A percentile compares a stretch with the other conserved stretches of the same genome.
Evolutionary conservation across 169 alveolate species (phyloP).

Genomic region (Perkinsus olseni): DNA sequence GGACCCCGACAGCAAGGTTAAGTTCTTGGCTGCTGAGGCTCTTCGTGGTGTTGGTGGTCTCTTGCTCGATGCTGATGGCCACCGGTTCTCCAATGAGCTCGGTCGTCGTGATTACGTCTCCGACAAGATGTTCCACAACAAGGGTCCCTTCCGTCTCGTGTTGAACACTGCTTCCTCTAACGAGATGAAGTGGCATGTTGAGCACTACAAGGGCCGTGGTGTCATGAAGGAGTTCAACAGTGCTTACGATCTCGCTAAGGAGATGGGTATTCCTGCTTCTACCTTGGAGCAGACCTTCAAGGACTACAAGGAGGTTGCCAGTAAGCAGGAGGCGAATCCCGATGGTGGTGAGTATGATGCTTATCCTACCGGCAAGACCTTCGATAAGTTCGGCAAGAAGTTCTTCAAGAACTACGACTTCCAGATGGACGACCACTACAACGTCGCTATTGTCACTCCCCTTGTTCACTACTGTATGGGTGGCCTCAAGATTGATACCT

Average conservation of each 20-base stretch:
- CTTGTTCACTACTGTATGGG: conserved; percentile 46
- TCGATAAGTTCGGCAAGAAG: conserved; percentile 23
- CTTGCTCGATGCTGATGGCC: conserved; percentile 41
- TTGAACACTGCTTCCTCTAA: conserved; percentile 29
- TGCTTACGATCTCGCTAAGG: conserved; percentile 21
- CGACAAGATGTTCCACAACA: conserved; percentile 39
- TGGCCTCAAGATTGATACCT: too few relatives aligned
- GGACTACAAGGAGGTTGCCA: conserved; percentile 35
- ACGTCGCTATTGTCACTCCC: conserved; percentile 40
- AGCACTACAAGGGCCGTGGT: conserved; percentile 19
- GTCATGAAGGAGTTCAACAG: conserved; percentile 25
- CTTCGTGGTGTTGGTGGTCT: conserved; percentile 52
- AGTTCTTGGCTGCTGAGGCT: conserved; percentile 44
- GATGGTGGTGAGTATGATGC: conserved; percentile 21
- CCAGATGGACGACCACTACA: conserved; percentile 20
- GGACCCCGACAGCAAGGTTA: conserved; percentile 23
- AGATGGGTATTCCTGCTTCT: conserved; percentile 9
- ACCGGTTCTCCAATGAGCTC: conserved; percentile 54
- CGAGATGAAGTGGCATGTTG: conserved; percentile 31
- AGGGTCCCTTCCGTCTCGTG: conserved; percentile 35
- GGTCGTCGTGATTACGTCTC: conserved; percentile 39
- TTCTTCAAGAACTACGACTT: conserved; percentile 28
- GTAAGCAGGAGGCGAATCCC: conserved; percentile 24
- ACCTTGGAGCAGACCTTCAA: conserved; percentile 13
- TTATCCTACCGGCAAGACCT: conserved; percentile 20